Conservation (phyloP, 1,284 basidiomycete species). For the Malassezia restricta region DNA sequence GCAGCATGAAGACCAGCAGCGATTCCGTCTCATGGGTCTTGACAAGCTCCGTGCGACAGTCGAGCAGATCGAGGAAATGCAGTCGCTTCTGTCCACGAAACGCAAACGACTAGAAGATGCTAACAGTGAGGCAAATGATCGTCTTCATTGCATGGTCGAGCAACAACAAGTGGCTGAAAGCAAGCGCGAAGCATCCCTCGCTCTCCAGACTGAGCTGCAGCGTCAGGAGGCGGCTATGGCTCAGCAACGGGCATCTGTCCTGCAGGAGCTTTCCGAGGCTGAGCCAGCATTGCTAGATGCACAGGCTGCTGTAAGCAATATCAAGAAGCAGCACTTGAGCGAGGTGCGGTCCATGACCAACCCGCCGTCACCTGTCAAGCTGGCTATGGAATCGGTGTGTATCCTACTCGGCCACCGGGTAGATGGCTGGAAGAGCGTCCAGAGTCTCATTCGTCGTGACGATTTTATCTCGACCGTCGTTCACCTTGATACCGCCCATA, state of each 20-base stretch:
- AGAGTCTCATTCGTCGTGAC: constrained; percentile 88
- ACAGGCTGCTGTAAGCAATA: constrained; percentile 86
- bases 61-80: constrained; percentile 61
- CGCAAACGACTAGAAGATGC: constrained; percentile 83
- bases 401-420: constrained; percentile 83
- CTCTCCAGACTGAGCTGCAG: constrained; percentile 84
- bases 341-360: constrained; percentile 98
- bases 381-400: constrained; percentile 98
- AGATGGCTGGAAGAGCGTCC: constrained; percentile 91
- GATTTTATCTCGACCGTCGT: constrained; percentile 96
- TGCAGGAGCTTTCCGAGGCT: constrained; percentile 89
- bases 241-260: constrained; percentile 74
- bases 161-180: constrained; percentile 98
- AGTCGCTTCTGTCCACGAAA: constrained; percentile 88
- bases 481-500: constrained; percentile 87
- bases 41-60: constrained; percentile 94
- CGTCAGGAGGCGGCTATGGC: constrained; percentile 82
- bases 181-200: constrained; percentile 88
- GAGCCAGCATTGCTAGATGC: constrained; percentile 94
- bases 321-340: constrained; percentile 89
- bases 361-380: constrained; percentile 90
- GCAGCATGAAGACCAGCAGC: constrained; percentile 94
- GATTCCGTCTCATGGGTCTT: constrained; percentile 92
- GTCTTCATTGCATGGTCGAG: constrained; percentile 91
- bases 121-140: constrained; percentile 87